These are phyloP conservation scores for Fragilaria crotonensis DNA, from an alignment of 108 stramenopile genomes.

Conservation along the genomic window DNA sequence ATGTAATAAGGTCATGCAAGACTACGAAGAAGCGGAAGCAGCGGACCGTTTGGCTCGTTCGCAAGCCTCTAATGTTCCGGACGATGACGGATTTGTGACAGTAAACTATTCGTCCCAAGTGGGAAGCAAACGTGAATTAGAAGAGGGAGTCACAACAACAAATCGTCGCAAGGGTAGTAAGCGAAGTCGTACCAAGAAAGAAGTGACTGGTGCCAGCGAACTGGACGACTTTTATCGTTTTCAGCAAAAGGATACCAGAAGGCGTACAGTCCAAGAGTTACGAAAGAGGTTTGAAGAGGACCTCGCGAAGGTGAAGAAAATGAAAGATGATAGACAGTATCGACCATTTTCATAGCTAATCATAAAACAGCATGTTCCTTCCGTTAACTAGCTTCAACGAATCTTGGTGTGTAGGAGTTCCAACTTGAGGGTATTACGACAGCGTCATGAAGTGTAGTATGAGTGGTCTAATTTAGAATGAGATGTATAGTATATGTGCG, in stretches of 20 bases:
- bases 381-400: too few relatives aligned
- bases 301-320: slow-evolving; percentile 62
- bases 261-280: slow-evolving; percentile 61
- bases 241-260: slow-evolving; percentile 61
- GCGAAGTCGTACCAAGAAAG: slow-evolving; percentile 56
- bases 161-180: slow-evolving; percentile 28
- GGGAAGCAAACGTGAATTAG: slow-evolving; percentile 43
- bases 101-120: slow-evolving; percentile 47
- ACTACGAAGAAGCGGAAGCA: slow-evolving; percentile 64
- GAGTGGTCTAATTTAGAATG: too few relatives aligned
- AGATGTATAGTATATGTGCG: too few relatives aligned
- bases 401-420: too few relatives aligned
- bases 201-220: slow-evolving; percentile 35
- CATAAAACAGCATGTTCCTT: too few relatives aligned
- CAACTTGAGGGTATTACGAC: too few relatives aligned
- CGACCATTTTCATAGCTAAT: slow-evolving; percentile 55
- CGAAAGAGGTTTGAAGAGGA: slow-evolving; percentile 70
- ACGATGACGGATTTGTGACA: slow-evolving; percentile 84
- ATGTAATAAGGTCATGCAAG: slow-evolving; percentile 69
- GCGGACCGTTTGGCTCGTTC: slow-evolving; percentile 26
- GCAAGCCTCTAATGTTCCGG: slow-evolving; percentile 36
- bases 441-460: too few relatives aligned
- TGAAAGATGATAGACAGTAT: slow-evolving; percentile 74
- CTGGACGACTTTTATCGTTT: slow-evolving; percentile 80
- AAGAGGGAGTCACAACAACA: slow-evolving; percentile 20